Evolutionary conservation across 495 filamentous ascomycete species (phyloP).

Genomic region (Xylaria nigripes): DNA sequence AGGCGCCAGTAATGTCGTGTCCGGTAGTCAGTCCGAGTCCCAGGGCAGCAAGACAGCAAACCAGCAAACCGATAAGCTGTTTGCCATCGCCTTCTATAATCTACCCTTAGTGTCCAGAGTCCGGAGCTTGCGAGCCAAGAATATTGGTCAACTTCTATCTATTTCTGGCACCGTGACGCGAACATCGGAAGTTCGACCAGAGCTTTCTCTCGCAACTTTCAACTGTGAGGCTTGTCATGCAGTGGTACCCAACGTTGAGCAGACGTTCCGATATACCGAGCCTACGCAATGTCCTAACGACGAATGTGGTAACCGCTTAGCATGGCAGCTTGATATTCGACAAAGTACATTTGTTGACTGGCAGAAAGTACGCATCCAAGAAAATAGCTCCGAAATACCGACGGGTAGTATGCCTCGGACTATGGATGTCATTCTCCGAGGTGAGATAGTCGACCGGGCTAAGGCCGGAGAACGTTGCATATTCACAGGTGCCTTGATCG

Average conservation of each 20-base stretch:
- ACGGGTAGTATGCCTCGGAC: slow-evolving; percentile 98
- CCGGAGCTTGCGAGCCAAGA: slow-evolving; percentile 77
- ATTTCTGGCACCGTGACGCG: slow-evolving; percentile 95
- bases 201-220: slow-evolving; percentile 87
- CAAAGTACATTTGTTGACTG: slow-evolving; percentile 98
- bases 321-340: slow-evolving; percentile 90
- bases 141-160: slow-evolving; percentile 85
- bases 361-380: slow-evolving; percentile 96
- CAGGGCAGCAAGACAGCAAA: slow-evolving; percentile 67
- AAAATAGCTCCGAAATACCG: slow-evolving; percentile 96
- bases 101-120: slow-evolving; percentile 87
- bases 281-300: slow-evolving; percentile 89
- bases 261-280: slow-evolving; percentile 96
- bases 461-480: slow-evolving; percentile 98
- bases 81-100: slow-evolving; percentile 93
- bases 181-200: slow-evolving; percentile 92
- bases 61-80: slow-evolving; percentile 94
- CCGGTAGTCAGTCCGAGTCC: slow-evolving; percentile 55
- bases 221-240: slow-evolving; percentile 78
- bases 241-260: slow-evolving; percentile 82
- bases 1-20: slow-evolving; percentile 53
- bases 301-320: slow-evolving; percentile 81
- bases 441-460: slow-evolving; percentile 93
- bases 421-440: slow-evolving; percentile 94
- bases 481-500: slow-evolving; percentile 93